phyloP scores from a whole-genome alignment of 352 stramenopile species.

The Globisporangium recalcitrans region DNA sequence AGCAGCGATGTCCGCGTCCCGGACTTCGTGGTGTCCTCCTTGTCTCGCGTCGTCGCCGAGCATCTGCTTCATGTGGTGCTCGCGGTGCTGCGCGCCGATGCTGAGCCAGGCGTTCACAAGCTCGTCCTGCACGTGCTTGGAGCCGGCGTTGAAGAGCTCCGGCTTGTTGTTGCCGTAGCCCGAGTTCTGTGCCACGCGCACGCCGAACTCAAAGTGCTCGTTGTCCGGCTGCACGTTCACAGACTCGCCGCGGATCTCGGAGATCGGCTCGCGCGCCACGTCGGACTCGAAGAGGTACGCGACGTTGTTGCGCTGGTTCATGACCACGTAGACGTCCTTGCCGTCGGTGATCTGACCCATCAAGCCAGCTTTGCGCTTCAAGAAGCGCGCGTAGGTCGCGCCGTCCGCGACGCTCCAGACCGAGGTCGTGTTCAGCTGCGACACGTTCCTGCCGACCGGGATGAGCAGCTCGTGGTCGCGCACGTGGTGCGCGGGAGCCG shows the following conservation, averaged over 20 bases:
- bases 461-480: constrained; percentile 7
- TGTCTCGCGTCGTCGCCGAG: too few species aligned
- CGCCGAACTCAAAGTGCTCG: too few species aligned
- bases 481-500: not conserved
- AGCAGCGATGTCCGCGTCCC: too few species aligned
- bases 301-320: constrained; percentile 4
- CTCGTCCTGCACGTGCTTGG: not conserved
- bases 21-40: too few species aligned
- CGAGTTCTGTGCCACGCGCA: too few species aligned
- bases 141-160: not conserved
- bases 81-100: constrained; percentile 3
- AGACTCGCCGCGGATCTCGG: not conserved
- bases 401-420: constrained; percentile 12
- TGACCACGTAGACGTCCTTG: constrained; percentile 8
- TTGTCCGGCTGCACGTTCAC: too few species aligned
- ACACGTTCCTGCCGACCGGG: not conserved
- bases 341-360: not conserved
- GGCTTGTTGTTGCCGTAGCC: not conserved
- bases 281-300: constrained; percentile 1
- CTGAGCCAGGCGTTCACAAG: constrained; percentile 4
- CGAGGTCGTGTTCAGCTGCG: not conserved
- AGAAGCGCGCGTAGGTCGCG: not conserved
- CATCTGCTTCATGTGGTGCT: not conserved
- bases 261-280: not conserved
- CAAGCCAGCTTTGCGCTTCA: constrained; percentile 6